Conservation (phyloP, 2,329 filamentous ascomycete species). For the Pseudocercospora crystallina region DNA sequence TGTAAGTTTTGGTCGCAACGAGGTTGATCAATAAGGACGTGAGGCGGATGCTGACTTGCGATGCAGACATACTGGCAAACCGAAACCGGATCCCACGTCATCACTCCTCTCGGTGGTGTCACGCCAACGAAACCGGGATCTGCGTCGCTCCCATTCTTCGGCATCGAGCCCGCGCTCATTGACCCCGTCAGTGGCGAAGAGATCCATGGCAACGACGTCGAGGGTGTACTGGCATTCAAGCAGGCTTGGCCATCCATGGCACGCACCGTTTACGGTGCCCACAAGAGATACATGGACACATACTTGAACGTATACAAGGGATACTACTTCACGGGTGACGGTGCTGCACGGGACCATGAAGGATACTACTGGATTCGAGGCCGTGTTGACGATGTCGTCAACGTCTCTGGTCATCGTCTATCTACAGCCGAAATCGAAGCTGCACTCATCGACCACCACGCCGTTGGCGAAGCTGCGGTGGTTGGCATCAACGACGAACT, state of each 20-base stretch:
- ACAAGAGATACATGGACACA: constrained; percentile 98
- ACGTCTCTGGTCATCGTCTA: constrained; percentile 92
- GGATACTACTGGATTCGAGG: constrained; percentile 99
- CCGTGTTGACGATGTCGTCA: constrained; percentile 97
- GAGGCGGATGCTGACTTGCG: constrained; percentile 12
- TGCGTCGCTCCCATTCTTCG: constrained; percentile 95
- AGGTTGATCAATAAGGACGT: too few species aligned
- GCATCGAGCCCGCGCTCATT: constrained; percentile 95
- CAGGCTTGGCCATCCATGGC: constrained; percentile 99
- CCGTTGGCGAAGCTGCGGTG: constrained; percentile 90
- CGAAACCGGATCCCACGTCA: constrained; percentile 95
- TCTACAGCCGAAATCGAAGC: constrained; percentile 98
- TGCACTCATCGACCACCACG: constrained; percentile 84
- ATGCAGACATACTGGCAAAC: constrained; percentile 98
- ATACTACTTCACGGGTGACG: constrained; percentile 95
- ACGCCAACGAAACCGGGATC: constrained; percentile 96
- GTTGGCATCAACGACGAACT: constrained; percentile 92
- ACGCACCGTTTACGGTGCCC: constrained; percentile 93
- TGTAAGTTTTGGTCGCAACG: constrained; percentile 58
- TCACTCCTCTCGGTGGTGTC: constrained; percentile 86
- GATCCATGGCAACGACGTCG: constrained; percentile 91
- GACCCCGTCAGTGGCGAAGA: constrained; percentile 94
- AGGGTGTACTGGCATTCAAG: constrained; percentile 96
- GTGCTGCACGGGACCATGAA: constrained; percentile 92
- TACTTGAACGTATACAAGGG: constrained; percentile 97